These are phyloP conservation scores for Thalassiosira livingstoniorum DNA, from an alignment of 352 stramenopile genomes.

Conservation along the genomic window DNA sequence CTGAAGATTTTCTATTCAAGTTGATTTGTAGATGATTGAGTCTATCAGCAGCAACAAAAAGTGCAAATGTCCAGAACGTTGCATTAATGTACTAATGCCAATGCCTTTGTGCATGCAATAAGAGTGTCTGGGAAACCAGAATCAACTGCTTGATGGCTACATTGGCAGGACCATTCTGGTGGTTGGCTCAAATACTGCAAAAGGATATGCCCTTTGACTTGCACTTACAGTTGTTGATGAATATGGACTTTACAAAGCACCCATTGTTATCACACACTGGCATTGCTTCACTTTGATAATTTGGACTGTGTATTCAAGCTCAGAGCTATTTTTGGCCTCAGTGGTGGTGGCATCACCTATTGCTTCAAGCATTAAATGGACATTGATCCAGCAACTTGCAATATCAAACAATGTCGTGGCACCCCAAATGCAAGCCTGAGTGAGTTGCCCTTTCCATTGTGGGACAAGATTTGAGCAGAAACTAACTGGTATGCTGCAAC, in stretches of 20 bases:
- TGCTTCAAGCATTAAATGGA: conserved; percentile 33
- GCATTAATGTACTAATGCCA: conserved; percentile 48
- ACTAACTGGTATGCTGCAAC: neutral
- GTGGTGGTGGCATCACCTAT: conserved; percentile 33
- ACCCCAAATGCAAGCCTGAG: conserved; percentile 6
- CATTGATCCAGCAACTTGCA: conserved; percentile 6
- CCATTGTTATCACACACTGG: conserved; percentile 50
- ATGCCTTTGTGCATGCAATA: conserved; percentile 46
- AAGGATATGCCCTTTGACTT: conserved; percentile 4
- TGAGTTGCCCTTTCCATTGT: neutral
- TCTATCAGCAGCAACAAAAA: conserved; percentile 43
- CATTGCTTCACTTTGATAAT: conserved; percentile 49
- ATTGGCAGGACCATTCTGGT: conserved; percentile 23
- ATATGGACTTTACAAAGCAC: conserved; percentile 35
- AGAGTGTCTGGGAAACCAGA: conserved; percentile 45
- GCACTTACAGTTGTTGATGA: conserved; percentile 19
- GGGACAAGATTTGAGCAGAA: conserved; percentile 17
- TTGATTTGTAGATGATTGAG: conserved; percentile 36
- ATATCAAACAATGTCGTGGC: conserved; percentile 63
- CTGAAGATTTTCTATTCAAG: conserved; percentile 5
- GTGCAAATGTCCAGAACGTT: conserved; percentile 59
- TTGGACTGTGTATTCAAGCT: conserved; percentile 15
- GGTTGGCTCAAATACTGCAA: conserved; percentile 12
- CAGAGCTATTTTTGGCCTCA: conserved; percentile 57
- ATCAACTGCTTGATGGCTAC: conserved; percentile 53